Evolutionary conservation across 2,329 filamentous ascomycete species (phyloP), one percentile per base, ranked within the genome.

Genomic region (Pleurostoma richardsiae): DNA sequence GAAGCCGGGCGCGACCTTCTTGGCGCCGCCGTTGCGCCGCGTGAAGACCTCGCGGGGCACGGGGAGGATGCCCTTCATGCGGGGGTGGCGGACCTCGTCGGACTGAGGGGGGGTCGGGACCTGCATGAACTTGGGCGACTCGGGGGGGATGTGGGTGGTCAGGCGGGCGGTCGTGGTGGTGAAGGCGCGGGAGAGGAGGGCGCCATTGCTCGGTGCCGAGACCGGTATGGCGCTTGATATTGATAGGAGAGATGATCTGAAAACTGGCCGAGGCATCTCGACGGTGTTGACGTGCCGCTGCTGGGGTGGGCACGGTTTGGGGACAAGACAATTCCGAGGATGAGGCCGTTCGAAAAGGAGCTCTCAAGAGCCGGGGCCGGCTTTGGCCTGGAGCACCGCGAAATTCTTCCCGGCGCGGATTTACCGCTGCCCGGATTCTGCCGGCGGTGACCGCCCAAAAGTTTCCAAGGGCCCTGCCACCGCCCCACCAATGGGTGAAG

Each of bases 41-140:
- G 76, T 74, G 70, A 97, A 96, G 54, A 97, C 70, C 47, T 88
- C 78, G 52, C 91, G 85, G 33, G 94, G 92, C 0, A 90, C 74
- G 6, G 94, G 94, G 0, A 99, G 78, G 48, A 85, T 81, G 56
- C 94, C 94, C 64, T 90, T 90, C 31, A 90, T 65, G 7, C 67
- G 66, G 2, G 66, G 59, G 3, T 59, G 68, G 50, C 65, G 69
- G 10, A 62, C 62, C 55, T 79, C 72, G 30, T 80, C 76, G 43
- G 85, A 82, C 64, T 96, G 90, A n/a, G 82, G 78, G 42, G 87
- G 79, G 55, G 77, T 76, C 42, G 91, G 92, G 46, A 96, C 74
- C 54, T 89, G 83, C 69, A 97, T 87, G 73, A 87, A 97, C 54
- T 80, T 79, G 41, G 94, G 92, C 33, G 90, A 95, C 64, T 96